These are phyloP conservation scores for Coemansia interrupta DNA, from an alignment of 192 early-diverging fungal species.

Conservation along the genomic window DNA sequence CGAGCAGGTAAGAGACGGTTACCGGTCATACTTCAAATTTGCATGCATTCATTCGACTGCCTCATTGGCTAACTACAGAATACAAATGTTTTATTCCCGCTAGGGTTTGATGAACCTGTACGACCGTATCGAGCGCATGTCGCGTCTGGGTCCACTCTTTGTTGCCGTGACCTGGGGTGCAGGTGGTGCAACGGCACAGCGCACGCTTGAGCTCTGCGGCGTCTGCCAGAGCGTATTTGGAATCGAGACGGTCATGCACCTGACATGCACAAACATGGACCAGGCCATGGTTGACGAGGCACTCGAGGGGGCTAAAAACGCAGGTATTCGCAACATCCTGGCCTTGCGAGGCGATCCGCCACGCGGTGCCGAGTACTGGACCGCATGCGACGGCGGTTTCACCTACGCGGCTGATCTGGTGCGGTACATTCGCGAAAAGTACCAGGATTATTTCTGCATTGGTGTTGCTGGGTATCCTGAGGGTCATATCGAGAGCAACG, in stretches of 20 bases:
- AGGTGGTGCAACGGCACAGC: slow-evolving; percentile 83
- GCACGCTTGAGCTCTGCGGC: slow-evolving; percentile 82
- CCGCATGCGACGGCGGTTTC: slow-evolving; percentile 67
- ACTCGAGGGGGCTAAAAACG: slow-evolving; percentile 73
- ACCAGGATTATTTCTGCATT: slow-evolving; percentile 93
- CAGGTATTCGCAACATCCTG: slow-evolving; percentile 90
- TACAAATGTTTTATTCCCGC: neutral
- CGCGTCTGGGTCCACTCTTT: slow-evolving; percentile 85
- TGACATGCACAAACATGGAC: slow-evolving; percentile 99
- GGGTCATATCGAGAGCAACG: slow-evolving; percentile 62
- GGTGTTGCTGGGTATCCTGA: slow-evolving; percentile 94
- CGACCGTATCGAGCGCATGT: slow-evolving; percentile 95
- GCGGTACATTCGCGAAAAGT: slow-evolving; percentile 76
- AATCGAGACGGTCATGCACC: slow-evolving; percentile 90
- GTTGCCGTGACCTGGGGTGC: slow-evolving; percentile 98
- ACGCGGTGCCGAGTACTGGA: slow-evolving; percentile 75
- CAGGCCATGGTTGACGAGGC: slow-evolving; percentile 79
- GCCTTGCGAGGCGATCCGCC: slow-evolving; percentile 95
- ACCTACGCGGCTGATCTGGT: slow-evolving; percentile 84
- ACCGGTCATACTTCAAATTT: neutral
- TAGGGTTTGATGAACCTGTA: slow-evolving; percentile 87
- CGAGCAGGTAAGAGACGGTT: slow-evolving; percentile 55
- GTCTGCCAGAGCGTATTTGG: slow-evolving; percentile 89
- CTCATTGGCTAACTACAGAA: no score
- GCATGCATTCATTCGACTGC: no score